Percentiles rank a stretch among this genome's conserved stretches.
These are phyloP conservation scores for Nemania bipapillata DNA, from an alignment of 2,329 filamentous ascomycete species.

Conservation along the genomic window DNA sequence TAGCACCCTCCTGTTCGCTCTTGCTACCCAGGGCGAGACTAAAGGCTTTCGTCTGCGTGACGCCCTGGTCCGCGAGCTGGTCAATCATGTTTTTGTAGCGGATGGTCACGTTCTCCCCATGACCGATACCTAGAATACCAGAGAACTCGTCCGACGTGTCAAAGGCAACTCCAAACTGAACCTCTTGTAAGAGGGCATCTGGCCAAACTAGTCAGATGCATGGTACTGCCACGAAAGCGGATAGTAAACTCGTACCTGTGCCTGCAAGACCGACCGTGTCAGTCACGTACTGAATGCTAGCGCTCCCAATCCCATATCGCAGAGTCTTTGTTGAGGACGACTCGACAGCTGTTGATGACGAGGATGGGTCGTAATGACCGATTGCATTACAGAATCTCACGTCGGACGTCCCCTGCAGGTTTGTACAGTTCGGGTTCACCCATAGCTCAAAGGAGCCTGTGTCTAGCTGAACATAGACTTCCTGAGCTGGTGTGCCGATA, in stretches of 20 bases:
- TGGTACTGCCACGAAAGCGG: background rate
- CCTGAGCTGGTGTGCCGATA: slow-evolving; percentile 65
- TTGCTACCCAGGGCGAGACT: slow-evolving; percentile 73
- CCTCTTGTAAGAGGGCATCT: slow-evolving; percentile 58
- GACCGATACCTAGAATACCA: slow-evolving; percentile 80
- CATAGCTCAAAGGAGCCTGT: slow-evolving; percentile 71
- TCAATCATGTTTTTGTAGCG: slow-evolving; percentile 64
- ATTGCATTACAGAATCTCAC: slow-evolving; percentile 59
- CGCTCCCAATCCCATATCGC: slow-evolving; percentile 63
- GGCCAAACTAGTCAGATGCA: slow-evolving; percentile 15
- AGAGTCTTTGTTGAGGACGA: slow-evolving; percentile 56
- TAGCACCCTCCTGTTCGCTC: slow-evolving; percentile 68
- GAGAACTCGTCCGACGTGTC: slow-evolving; percentile 60
- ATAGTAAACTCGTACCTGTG: slow-evolving; percentile 44
- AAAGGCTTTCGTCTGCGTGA: slow-evolving; percentile 71
- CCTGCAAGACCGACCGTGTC: slow-evolving; percentile 60
- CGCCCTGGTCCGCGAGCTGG: slow-evolving; percentile 60
- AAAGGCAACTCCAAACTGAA: slow-evolving; percentile 75
- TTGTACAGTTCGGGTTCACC: slow-evolving; percentile 70
- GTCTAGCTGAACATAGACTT: slow-evolving; percentile 66
- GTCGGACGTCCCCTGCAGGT: slow-evolving; percentile 55
- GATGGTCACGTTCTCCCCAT: slow-evolving; percentile 62
- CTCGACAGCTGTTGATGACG: slow-evolving; percentile 55
- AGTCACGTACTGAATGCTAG: slow-evolving; percentile 62
- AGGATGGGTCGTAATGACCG: slow-evolving; percentile 57